These are phyloP conservation scores for Blastomyces gilchristii DNA, from an alignment of 2,329 filamentous ascomycete species.

Conservation along the genomic window DNA sequence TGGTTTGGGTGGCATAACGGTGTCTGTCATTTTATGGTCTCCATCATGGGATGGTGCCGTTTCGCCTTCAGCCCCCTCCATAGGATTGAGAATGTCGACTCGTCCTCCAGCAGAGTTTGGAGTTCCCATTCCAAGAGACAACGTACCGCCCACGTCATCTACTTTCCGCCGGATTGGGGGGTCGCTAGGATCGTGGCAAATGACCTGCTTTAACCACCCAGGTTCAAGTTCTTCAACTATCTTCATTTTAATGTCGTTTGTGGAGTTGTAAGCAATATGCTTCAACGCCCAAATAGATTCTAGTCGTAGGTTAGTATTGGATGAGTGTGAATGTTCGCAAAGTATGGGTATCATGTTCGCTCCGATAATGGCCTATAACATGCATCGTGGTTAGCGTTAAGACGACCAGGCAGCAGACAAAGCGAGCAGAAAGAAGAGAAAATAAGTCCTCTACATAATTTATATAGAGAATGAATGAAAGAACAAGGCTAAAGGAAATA, in stretches of 20 bases:
- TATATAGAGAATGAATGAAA: conserved; percentile 10
- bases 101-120: conserved; percentile 51
- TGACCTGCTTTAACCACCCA: conserved; percentile 69
- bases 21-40: conserved; percentile 28
- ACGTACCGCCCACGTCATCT: conserved; percentile 22
- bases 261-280: conserved; percentile 67
- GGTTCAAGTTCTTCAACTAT: conserved; percentile 68
- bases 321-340: conserved; percentile 74
- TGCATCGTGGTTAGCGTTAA: not conserved
- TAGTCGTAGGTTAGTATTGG: conserved; percentile 65
- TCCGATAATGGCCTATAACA: conserved; percentile 56
- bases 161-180: conserved; percentile 22
- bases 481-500: conserved; percentile 8
- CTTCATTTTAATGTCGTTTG: conserved; percentile 61
- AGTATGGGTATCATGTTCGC: conserved; percentile 65
- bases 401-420: not conserved
- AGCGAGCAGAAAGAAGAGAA: not conserved
- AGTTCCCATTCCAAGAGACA: conserved; percentile 42
- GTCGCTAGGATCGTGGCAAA: conserved; percentile 47
- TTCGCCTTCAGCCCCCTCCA: conserved; percentile 18
- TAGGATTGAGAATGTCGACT: conserved; percentile 49
- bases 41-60: conserved; percentile 17
- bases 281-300: conserved; percentile 92
- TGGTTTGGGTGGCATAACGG: conserved; percentile 32
- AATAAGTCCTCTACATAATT: not conserved